Evolutionary conservation across 306 rosid species (phyloP), one percentile per base, ranked within the genome.

Genomic region (Ziziphus jujuba): DNA sequence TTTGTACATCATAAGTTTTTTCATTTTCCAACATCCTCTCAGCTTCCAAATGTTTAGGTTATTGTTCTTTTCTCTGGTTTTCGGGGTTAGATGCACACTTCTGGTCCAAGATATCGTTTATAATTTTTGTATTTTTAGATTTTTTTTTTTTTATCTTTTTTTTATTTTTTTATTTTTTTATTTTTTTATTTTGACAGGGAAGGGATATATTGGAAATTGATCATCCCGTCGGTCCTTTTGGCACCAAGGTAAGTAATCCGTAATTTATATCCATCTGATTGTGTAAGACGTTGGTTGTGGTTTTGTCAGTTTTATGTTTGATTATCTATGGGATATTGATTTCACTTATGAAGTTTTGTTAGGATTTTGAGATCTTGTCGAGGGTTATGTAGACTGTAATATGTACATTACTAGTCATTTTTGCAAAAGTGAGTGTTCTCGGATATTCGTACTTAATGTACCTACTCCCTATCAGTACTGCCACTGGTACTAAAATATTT

Each of bases 161-260:
- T 15, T 14, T 51, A 11, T 17, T 23, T 13, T 63, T 47, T 8
- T 6, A 0, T 45, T 6, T 22, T 45, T 59, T n/a, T n/a, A n/a
- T n/a, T 51, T 20, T 60, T 24, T 51, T 6, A 44, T 64, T 47
- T 71, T 24, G 59, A 58, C 67, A 91, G 96, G 97, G 96, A 81
- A 86, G 34, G 72, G 59, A 76, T 31, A 5, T 84, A 63, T 79
- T 84, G 60, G 91, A 83, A 49, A 86, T 84, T 9, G 15, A 91
- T 75, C 61, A 66, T 63, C 97, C 97, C 0, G 84, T 25, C 21
- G 96, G 97, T 61, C 96, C 97, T 63, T 91, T 91, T 11, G 93
- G 96, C 74, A 88, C 97, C 28, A 91, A 86, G 97, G 97, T 88
- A 40, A 62, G 91, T 78, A 43, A 60, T 45, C 6, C 21, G 66